Evolutionary conservation across 2,329 filamentous ascomycete species (phyloP).

Genomic region (Lecanosticta acicola): DNA sequence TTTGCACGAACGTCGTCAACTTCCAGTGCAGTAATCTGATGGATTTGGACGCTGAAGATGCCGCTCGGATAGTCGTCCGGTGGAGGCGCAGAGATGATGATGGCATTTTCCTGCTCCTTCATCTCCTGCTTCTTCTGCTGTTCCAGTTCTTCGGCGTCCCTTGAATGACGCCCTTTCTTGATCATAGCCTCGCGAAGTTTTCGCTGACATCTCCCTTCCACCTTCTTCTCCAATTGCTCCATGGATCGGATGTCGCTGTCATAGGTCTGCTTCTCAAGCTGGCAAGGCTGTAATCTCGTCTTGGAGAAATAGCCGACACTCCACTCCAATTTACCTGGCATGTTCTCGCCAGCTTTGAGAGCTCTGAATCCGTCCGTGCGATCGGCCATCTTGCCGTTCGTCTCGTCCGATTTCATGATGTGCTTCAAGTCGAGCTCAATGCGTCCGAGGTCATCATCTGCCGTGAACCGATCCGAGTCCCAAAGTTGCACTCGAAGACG

Average conservation of each 20-base stretch:
- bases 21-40: slow-evolving; percentile 66
- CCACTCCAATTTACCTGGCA: slow-evolving; percentile 66
- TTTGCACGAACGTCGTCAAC: slow-evolving; percentile 54
- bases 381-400: slow-evolving; percentile 57
- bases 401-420: slow-evolving; percentile 55
- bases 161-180: slow-evolving; percentile 44
- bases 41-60: slow-evolving; percentile 64
- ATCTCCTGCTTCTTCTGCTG: slow-evolving; percentile 65
- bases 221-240: slow-evolving; percentile 55
- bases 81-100: slow-evolving; percentile 64
- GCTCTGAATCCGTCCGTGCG: slow-evolving; percentile 61
- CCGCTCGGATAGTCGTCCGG: slow-evolving; percentile 58
- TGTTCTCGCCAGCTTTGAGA: slow-evolving; percentile 58
- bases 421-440: slow-evolving; percentile 64
- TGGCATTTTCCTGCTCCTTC: slow-evolving; percentile 51
- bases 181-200: slow-evolving; percentile 62
- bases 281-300: slow-evolving; percentile 55
- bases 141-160: slow-evolving; percentile 50
- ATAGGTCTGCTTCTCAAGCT: slow-evolving; percentile 57
- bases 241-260: slow-evolving; percentile 53
- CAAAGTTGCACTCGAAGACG: slow-evolving; percentile 65
- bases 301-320: slow-evolving; percentile 68
- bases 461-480: slow-evolving; percentile 68
- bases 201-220: slow-evolving; percentile 48
- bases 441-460: slow-evolving; percentile 68